Evolutionary conservation across 768 basidiomycete genomes (phyloP), one percentile per base, ranked within the genome.

Genomic region (Hericium erinaceus): DNA sequence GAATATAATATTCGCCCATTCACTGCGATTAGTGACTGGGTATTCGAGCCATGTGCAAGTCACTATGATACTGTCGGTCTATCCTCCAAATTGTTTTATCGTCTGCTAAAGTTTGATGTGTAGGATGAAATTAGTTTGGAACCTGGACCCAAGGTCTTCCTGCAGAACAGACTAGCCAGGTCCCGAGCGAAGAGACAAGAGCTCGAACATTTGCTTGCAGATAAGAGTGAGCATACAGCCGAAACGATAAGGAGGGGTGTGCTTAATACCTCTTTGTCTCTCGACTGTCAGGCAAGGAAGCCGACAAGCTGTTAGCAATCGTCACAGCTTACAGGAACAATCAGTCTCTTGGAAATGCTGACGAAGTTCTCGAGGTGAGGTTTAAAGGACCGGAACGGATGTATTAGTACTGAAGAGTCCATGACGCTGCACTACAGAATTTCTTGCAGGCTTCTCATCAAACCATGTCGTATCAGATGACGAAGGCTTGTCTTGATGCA

Each of bases 141-240:
- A 39, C 72, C 80, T 20, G 80, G 78, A 8, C 84, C 91, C 0
- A 92, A 89, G 69, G 76, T 89, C 2, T 82, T 88, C 66, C 73
- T 93, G 20, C 91, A 93, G 72, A 93, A 93, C 67, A 87, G 84
- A 61, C 76, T 92, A 24, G 71, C 72, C 53, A 78, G 76, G 57
- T 81, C 79, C 57, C 77, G 80, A 56, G 72, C 68, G 38, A 90
- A 87, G 71, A 66, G 89, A n/a, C 65, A 73, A 54, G 89, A 92
- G 61, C 67, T 89, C 8, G 68, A 64, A n/a, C 76, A 82, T 4
- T 63, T 84, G 13, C 73, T 88, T 6, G 69, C 76, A n/a, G 63
- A 76, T 7, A 88, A 88, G 68, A 77, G 89, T 89, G 68, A 62
- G 81, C 68, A 4, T 24, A 52, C 57, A 65, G 66, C 60, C 28